These are phyloP conservation scores for Phytophthora sp. DNA, from an alignment of 352 stramenopile species.

Conservation along the genomic window DNA sequence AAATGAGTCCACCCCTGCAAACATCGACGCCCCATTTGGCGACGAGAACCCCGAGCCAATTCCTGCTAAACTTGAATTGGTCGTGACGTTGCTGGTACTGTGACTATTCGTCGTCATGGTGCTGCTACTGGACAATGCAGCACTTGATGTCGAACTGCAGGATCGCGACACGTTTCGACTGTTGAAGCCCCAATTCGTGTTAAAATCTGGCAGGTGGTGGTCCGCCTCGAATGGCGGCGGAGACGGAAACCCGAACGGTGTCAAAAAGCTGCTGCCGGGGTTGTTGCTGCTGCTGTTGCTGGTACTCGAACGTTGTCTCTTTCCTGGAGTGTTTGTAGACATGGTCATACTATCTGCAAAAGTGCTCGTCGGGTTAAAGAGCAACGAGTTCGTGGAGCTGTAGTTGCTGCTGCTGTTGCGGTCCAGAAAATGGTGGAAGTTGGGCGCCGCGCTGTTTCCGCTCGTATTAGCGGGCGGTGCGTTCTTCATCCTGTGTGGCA, in stretches of 20 bases:
- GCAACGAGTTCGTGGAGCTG: constrained; percentile 31
- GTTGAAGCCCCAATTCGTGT: constrained; percentile 41
- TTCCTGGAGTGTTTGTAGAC: constrained; percentile 9
- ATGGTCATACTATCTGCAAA: constrained; percentile 14
- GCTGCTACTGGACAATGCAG: constrained; percentile 5
- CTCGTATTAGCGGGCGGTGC: neutral
- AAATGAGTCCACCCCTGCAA: constrained; percentile 57
- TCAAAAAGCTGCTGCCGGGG: constrained; percentile 22
- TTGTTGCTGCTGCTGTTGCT: constrained; percentile 20
- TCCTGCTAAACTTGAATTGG: constrained; percentile 31
- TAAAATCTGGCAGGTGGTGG: constrained; percentile 59
- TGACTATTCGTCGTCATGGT: constrained; percentile 2
- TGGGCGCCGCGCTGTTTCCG: constrained; percentile 8
- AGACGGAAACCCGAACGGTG: constrained; percentile 37
- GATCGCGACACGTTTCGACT: constrained; percentile 18
- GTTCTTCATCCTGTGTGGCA: constrained; percentile 33
- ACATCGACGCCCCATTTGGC: constrained; percentile 50
- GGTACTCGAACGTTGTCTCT: constrained; percentile 32
- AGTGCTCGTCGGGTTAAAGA: constrained; percentile 20
- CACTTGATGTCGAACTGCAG: constrained; percentile 17
- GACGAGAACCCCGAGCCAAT: constrained; percentile 43
- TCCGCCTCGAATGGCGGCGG: constrained; percentile 46
- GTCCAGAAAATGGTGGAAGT: constrained; percentile 47
- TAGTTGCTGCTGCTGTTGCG: constrained; percentile 28
- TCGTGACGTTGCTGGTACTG: constrained; percentile 20